These are phyloP conservation scores for Elsinoe necatrix DNA, from an alignment of 2,329 filamentous ascomycete species.

Conservation along the genomic window DNA sequence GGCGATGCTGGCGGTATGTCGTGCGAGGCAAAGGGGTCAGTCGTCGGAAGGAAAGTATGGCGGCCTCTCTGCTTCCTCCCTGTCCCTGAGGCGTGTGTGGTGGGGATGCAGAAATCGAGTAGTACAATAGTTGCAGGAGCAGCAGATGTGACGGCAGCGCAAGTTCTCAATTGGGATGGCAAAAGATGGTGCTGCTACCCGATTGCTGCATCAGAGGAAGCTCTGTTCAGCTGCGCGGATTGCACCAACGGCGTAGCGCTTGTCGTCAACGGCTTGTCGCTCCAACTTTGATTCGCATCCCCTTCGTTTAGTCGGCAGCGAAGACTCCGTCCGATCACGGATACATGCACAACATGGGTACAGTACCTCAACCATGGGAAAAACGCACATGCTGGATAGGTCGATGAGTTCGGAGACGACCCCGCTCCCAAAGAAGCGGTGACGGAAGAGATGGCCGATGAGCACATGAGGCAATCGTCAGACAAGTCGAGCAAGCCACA, in stretches of 20 bases:
- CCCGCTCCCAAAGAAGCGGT: background rate
- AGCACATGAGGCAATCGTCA: constrained; percentile 5
- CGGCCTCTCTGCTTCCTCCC: background rate
- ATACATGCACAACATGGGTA: background rate
- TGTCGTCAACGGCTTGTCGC: constrained; percentile 16
- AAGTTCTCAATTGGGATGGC: constrained; percentile 4
- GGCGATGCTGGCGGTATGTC: background rate
- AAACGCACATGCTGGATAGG: background rate
- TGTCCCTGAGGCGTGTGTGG: background rate
- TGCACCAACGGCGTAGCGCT: constrained; percentile 16
- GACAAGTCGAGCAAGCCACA: background rate
- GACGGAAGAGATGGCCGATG: background rate
- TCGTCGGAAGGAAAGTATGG: background rate
- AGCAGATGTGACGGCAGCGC: background rate
- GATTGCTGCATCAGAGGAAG: background rate
- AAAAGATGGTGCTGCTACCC: background rate
- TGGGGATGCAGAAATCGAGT: background rate
- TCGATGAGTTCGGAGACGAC: background rate
- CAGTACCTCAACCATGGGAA: constrained; percentile 1
- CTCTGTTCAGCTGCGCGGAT: constrained; percentile 12
- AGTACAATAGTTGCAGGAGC: too few relatives aligned
- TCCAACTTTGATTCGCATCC: constrained; percentile 15
- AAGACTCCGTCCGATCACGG: background rate
- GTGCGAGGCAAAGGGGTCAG: background rate
- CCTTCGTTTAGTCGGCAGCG: background rate